Evolutionary conservation across 345 rosid genomes (phyloP), one percentile per base, ranked within the genome.

Genomic region (Rhizophora mangle): DNA sequence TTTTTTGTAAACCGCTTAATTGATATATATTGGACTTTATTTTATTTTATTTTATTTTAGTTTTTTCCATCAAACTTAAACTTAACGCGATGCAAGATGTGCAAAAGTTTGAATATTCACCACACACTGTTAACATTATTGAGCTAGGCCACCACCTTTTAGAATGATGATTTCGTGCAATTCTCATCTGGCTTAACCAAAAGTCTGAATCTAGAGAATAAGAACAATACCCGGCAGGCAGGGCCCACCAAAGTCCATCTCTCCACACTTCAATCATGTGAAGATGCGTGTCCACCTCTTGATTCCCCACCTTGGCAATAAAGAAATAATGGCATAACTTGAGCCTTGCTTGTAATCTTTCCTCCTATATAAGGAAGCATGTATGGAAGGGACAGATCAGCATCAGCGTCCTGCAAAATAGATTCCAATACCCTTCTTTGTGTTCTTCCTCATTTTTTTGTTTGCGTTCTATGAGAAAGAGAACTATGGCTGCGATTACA

Each of bases 401-500:
- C 37, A 8, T 9, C 37, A 39, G 46, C 11, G 46, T 20, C 34
- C 29, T 29, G 26, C 46, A 6, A 18, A 64, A 15, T 31, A 20
- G 27, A 4, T 30, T 6, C 46, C 19, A 19, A 31, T 19, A 7
- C 19, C 19, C 16, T 8, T 6, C 20, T 22, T n/a, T 30, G 21
- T 22, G 21, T 34, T 43, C 31, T 53, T 21, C 15, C 2, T 39
- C 46, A 4, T 11, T 18, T 47, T 13, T 24, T 2, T 29, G n/a
- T 7, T 19, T 36, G 18, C n/a, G 0, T 24, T 11, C 1, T 11
- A n/a, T 19, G 57, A 60, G 56, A 56, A 63, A 36, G 18, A 77
- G 19, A 51, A 54, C 6, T 54, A 88, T 88, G 96, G 83, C 83
- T 58, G 71, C 91, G 10, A 64, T 84, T 73, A 72, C 83, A 57